phyloP scores from a whole-genome alignment of 2,329 filamentous ascomycete species.

The Arachnomyces sp. region DNA sequence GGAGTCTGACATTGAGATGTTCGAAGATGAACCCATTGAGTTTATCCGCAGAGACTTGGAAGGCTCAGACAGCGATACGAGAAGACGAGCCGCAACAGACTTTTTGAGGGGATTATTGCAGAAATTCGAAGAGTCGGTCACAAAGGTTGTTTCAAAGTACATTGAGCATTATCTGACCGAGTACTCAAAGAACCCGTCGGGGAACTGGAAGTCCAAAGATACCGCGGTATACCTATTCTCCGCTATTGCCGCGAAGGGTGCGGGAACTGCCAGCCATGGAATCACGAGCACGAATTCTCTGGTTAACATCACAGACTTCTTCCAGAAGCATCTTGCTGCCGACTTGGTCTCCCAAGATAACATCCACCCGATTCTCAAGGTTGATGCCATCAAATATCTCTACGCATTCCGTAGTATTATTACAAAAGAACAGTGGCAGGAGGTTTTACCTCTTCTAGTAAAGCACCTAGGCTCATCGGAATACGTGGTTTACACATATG shows the following conservation, averaged over 20 bases:
- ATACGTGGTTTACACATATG: constrained; percentile 96
- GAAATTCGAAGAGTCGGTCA: constrained; percentile 78
- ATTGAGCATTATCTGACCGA: constrained; percentile 72
- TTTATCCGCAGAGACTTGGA: constrained; percentile 93
- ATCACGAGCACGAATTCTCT: constrained; percentile 82
- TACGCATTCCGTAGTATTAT: constrained; percentile 95
- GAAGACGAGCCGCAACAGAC: constrained; percentile 85
- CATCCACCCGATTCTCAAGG: constrained; percentile 79
- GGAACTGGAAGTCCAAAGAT: constrained; percentile 95
- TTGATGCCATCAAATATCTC: constrained; percentile 96
- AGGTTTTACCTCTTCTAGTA: constrained; percentile 79
- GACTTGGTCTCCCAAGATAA: constrained; percentile 66
- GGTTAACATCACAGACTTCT: constrained; percentile 88
- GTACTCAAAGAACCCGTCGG: constrained; percentile 57
- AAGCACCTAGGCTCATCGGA: constrained; percentile 83
- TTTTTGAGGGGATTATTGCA: constrained; percentile 84
- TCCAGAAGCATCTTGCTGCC: constrained; percentile 83
- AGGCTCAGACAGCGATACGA: constrained; percentile 90
- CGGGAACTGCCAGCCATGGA: constrained; percentile 77
- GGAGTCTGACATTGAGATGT: constrained; percentile 89
- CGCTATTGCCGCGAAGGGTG: constrained; percentile 85
- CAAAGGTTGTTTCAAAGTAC: constrained; percentile 77
- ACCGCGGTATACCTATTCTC: constrained; percentile 96
- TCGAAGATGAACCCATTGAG: constrained; percentile 97
- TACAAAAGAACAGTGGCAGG: constrained; percentile 83